Percentiles rank a stretch among this genome's conserved stretches.
Evolutionary conservation across 805 yeast species (phyloP).

Genomic region (Zygosaccharomyces rouxii): DNA sequence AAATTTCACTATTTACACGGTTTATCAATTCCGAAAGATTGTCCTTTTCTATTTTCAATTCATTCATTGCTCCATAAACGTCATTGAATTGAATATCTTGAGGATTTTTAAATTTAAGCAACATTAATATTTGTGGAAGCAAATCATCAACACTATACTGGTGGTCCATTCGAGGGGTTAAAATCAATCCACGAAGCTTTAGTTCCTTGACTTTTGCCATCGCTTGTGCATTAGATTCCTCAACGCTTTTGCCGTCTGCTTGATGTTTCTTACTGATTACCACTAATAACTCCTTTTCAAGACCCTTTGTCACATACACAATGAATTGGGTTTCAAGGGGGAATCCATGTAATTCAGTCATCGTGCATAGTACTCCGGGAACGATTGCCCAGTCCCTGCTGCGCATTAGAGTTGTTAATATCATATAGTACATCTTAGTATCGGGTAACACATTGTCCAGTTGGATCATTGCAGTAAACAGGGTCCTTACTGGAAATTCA

Average conservation of each 20-base stretch:
- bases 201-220: constrained; percentile 5
- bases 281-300: constrained; percentile 20
- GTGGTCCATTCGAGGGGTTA: neutral
- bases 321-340: constrained; percentile 7
- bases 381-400: constrained; percentile 25
- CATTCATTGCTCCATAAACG: constrained; percentile 15
- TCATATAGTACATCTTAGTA: constrained; percentile 13
- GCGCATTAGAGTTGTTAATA: constrained; percentile 20
- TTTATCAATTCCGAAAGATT: constrained; percentile 5
- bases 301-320: constrained; percentile 21
- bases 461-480: constrained; percentile 20
- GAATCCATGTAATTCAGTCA: constrained; percentile 18
- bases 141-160: constrained; percentile 6
- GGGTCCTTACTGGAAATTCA: constrained; percentile 8
- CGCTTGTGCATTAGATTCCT: constrained; percentile 3
- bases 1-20: constrained; percentile 4
- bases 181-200: constrained; percentile 1
- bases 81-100: constrained; percentile 15
- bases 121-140: constrained; percentile 13
- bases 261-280: constrained; percentile 3
- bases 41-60: constrained; percentile 10
- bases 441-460: constrained; percentile 25
- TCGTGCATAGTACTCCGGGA: constrained; percentile 19
- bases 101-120: constrained; percentile 14
- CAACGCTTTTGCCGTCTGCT: constrained; percentile 1